phyloP scores from a whole-genome alignment of 2,329 filamentous ascomycete genomes.

The Penicillium janthinellum region DNA sequence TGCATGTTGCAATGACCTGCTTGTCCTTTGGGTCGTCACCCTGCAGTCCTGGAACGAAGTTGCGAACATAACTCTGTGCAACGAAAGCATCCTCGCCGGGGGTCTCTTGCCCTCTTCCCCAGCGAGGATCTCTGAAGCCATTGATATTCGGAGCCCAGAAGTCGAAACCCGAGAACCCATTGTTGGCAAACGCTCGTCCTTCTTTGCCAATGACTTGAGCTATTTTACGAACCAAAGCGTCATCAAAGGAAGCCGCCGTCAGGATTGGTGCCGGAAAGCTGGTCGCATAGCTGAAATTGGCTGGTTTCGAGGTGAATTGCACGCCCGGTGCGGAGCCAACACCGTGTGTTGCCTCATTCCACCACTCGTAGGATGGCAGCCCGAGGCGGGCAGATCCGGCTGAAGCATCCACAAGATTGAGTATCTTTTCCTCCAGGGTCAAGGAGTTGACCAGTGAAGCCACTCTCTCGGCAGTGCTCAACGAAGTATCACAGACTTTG shows the following conservation, averaged over 20 bases:
- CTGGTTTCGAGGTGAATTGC: constrained; percentile 47
- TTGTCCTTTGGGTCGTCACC: constrained; percentile 39
- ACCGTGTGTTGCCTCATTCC: constrained; percentile 64
- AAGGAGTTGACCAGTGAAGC: constrained; percentile 35
- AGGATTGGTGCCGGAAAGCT: constrained; percentile 65
- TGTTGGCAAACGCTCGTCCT: constrained; percentile 64
- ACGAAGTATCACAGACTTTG: background rate
- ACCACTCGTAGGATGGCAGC: constrained; percentile 61
- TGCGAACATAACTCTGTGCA: constrained; percentile 24
- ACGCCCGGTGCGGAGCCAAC: constrained; percentile 54
- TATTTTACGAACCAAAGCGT: constrained; percentile 35
- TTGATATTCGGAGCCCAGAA: constrained; percentile 64
- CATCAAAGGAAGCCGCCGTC: constrained; percentile 64
- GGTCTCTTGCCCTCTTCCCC: constrained; percentile 62
- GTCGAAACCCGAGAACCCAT: constrained; percentile 42
- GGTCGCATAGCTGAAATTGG: constrained; percentile 60
- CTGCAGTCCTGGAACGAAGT: constrained; percentile 54
- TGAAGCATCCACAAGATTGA: constrained; percentile 39
- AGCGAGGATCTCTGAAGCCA: constrained; percentile 61
- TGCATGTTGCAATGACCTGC: constrained; percentile 56
- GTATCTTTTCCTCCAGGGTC: constrained; percentile 56
- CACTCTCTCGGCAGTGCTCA: background rate
- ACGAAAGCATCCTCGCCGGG: constrained; percentile 56
- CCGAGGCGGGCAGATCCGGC: constrained; percentile 44
- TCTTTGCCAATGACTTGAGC: constrained; percentile 54